Evolutionary conservation across 2,329 filamentous ascomycete genomes (phyloP).

Genomic region (Ophiognomonia clavigignenti-juglandacearum): DNA sequence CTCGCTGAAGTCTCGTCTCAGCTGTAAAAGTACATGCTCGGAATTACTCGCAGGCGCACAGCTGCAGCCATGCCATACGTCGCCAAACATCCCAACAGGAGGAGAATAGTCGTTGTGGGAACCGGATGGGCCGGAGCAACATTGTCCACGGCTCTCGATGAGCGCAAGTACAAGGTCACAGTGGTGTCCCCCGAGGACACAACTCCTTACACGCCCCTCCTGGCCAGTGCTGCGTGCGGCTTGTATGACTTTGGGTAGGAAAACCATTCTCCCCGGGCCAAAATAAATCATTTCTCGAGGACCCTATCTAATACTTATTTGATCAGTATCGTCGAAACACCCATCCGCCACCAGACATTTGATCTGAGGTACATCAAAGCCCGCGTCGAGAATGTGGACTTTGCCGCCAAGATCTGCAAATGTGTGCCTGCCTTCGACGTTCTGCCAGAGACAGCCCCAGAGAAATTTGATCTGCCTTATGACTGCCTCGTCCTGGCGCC

Average conservation of each 20-base stretch:
- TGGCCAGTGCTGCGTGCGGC: slow-evolving; percentile 11
- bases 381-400: slow-evolving; percentile 8
- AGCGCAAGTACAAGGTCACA: slow-evolving; percentile 11
- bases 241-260: slow-evolving; percentile 11
- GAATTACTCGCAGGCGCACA: neutral
- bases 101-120: slow-evolving; percentile 8
- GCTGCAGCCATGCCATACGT: slow-evolving; percentile 5
- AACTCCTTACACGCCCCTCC: slow-evolving; percentile 10
- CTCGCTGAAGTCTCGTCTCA: neutral
- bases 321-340: slow-evolving; percentile 10
- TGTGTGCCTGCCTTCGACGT: slow-evolving; percentile 7
- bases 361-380: slow-evolving; percentile 12
- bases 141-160: slow-evolving; percentile 9
- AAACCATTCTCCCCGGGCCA: too few relatives aligned
- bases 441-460: neutral
- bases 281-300: too few relatives aligned
- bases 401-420: slow-evolving; percentile 5
- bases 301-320: too few relatives aligned
- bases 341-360: slow-evolving; percentile 5
- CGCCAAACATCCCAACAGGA: slow-evolving; percentile 8
- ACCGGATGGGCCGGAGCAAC: slow-evolving; percentile 11
- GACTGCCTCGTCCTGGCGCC: slow-evolving; percentile 10
- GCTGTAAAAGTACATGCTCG: neutral
- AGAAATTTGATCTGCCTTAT: slow-evolving; percentile 5
- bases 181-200: slow-evolving; percentile 11